Evolutionary conservation across 805 yeast species (phyloP).

Genomic region (Wickerhamiella sergipiensis): DNA sequence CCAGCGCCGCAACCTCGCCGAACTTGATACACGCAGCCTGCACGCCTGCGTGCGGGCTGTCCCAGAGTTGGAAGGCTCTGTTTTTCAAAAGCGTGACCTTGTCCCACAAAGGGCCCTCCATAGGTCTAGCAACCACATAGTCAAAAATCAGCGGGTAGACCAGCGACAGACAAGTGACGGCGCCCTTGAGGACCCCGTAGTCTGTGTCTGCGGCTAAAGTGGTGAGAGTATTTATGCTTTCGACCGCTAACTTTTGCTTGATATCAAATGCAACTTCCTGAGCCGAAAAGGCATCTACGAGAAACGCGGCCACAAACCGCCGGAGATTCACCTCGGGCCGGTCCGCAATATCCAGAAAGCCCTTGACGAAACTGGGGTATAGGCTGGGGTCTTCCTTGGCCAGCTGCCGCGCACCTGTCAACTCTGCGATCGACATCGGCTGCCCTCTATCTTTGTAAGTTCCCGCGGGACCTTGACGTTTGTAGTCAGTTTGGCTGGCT

Average conservation of each 20-base stretch:
- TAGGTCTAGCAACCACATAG: conserved; percentile 29
- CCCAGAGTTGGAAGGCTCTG: conserved; percentile 48
- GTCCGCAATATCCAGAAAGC: conserved; percentile 26
- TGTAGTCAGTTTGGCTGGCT: no score
- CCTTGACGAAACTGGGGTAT: conserved; percentile 25
- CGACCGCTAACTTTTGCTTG: conserved; percentile 18
- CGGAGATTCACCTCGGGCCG: conserved; percentile 22
- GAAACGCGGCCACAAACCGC: conserved; percentile 26
- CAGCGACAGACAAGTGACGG: conserved; percentile 29
- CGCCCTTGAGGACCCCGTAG: conserved; percentile 23
- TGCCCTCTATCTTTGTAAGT: no score
- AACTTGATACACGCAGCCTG: conserved; percentile 64
- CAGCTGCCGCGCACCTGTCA: conserved; percentile 25
- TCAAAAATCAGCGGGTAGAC: conserved; percentile 36
- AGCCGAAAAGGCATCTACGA: conserved; percentile 26
- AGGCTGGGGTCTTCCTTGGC: conserved; percentile 24
- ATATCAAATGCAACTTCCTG: conserved; percentile 13
- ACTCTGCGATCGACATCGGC: conserved; percentile 20
- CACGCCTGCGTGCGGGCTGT: conserved; percentile 31
- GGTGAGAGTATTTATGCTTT: conserved; percentile 19
- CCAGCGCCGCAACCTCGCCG: conserved; percentile 42
- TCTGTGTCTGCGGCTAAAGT: conserved; percentile 19
- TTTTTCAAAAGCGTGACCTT: conserved; percentile 42
- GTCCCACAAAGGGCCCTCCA: conserved; percentile 37
- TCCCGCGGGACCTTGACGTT: no score